Base-by-base conservation (phyloP, 1,284 basidiomycete genomes). In the Naganishia cerealis region DNA sequence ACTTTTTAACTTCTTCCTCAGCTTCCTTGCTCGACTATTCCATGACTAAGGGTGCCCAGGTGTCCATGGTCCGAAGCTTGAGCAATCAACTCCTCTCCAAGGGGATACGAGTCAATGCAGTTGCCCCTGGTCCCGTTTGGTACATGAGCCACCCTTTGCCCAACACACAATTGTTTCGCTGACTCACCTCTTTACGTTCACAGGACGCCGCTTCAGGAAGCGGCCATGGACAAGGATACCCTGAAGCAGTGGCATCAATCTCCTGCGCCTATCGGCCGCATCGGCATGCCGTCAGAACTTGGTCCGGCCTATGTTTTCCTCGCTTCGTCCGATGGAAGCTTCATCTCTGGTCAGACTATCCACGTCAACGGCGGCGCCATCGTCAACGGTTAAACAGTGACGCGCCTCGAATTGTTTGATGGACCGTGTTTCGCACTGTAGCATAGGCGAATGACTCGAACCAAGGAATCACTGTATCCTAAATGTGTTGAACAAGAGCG, bases 41-140 rank as follows among this genome's bases (percentile, higher is more conserved):
- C 36, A 72, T 81, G 4, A 86, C 86, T 2, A 87, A 89, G 77
- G 85, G 85, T 2, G 84, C 85, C 8, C 85, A 86, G 71, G 76
- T 83, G 39, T 81, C 83, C 16, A 87, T 87, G 75, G 86, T 84
- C 6, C 83, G 86, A 40, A 83, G 84, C 16, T 79, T 88, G 62
- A 84, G 86, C 0, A 72, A 82, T 53, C 85, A 87, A 72, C 79
- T 88, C 21, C 82, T 83, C 10, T 81, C 85, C 5, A 83, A 85
- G 74, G 86, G 83, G n/a, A 78, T 79, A 67, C 68, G 77, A 61
- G 75, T 77, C 46, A 78, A 77, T 68, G 74, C 58, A 13, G 74
- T 81, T 15, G 78, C 80, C 12, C 79, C 81, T 73, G 77, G 81
- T 68, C 76, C 76, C 70, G 57, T 59, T 26, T 54, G 66, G 56